A percentile compares a stretch with the other conserved stretches of the same genome.
Conservation (phyloP, 2,329 filamentous ascomycete species). For the Trichoderma guizhouense region DNA sequence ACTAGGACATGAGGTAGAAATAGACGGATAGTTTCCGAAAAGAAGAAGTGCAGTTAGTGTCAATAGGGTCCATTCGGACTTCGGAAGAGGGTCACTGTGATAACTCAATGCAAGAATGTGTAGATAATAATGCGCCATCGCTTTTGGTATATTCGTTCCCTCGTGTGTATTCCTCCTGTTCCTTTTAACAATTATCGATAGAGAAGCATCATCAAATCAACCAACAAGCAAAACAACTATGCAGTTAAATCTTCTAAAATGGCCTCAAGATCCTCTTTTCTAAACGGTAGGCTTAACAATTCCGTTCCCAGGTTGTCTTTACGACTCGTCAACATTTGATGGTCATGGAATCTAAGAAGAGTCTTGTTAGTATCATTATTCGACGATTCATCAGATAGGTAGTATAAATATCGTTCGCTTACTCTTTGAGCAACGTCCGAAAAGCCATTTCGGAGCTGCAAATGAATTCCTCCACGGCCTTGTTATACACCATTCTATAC, state of each 20-base stretch:
- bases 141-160: not conserved
- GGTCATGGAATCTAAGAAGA: conserved; percentile 74
- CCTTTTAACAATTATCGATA: not conserved
- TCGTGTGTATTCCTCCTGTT: not conserved
- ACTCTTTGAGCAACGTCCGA: conserved; percentile 89
- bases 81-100: not conserved
- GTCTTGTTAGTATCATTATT: not conserved
- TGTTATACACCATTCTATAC: conserved; percentile 88
- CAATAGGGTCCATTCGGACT: not conserved
- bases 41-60: not conserved
- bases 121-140: not conserved
- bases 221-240: not conserved
- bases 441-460: conserved; percentile 97
- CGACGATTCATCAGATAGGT: not conserved
- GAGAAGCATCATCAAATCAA: not conserved
- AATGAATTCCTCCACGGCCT: conserved; percentile 94
- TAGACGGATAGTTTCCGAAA: not conserved
- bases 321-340: conserved; percentile 90
- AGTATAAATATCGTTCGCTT: conserved; percentile 30
- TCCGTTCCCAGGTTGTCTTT: conserved; percentile 86
- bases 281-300: conserved; percentile 78
- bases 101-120: not conserved
- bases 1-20: not conserved
- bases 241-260: conserved; percentile 70
- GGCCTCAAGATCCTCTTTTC: conserved; percentile 81